Evolutionary conservation across 2,329 filamentous ascomycete species (phyloP).

Genomic region (Ilyonectria sp.): DNA sequence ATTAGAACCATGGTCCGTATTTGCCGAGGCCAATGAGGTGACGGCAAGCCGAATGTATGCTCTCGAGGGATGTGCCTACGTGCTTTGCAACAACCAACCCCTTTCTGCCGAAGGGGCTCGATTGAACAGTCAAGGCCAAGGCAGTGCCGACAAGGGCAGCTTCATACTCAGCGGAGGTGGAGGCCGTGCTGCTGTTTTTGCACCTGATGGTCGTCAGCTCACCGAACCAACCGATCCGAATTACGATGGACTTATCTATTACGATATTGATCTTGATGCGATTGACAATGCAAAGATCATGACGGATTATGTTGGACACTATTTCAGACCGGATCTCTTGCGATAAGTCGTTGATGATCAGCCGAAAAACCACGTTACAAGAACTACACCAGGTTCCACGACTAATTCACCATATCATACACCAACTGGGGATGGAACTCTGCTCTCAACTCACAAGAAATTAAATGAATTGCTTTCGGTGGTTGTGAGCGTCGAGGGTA

Average conservation of each 20-base stretch:
- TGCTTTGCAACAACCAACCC: too few relatives aligned
- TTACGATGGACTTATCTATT: conserved; percentile 14
- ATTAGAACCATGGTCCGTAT: too few relatives aligned
- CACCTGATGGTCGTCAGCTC: conserved; percentile 2
- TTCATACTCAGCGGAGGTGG: conserved; percentile 3
- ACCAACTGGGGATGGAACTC: conserved; percentile 5
- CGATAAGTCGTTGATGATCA: conserved; percentile 3
- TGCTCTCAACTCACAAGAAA: neutral
- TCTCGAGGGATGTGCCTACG: too few relatives aligned
- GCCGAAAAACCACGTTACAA: conserved; percentile 4
- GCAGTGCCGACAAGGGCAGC: neutral
- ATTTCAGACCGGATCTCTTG: conserved; percentile 7
- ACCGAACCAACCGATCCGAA: neutral
- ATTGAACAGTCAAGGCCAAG: too few relatives aligned
- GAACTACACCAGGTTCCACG: neutral
- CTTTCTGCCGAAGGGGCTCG: too few relatives aligned
- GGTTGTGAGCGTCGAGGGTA: too few relatives aligned
- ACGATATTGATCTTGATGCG: conserved; percentile 8
- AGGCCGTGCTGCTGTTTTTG: conserved; percentile 6
- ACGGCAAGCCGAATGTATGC: too few relatives aligned
- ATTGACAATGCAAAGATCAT: conserved; percentile 5
- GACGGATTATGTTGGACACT: conserved; percentile 12
- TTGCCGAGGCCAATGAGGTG: too few relatives aligned
- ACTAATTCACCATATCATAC: conserved; percentile 2
- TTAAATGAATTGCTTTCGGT: neutral